Evolutionary conservation across 2,329 filamentous ascomycete species (phyloP).

Genomic region (Phymatotrichopsis omnivora): DNA sequence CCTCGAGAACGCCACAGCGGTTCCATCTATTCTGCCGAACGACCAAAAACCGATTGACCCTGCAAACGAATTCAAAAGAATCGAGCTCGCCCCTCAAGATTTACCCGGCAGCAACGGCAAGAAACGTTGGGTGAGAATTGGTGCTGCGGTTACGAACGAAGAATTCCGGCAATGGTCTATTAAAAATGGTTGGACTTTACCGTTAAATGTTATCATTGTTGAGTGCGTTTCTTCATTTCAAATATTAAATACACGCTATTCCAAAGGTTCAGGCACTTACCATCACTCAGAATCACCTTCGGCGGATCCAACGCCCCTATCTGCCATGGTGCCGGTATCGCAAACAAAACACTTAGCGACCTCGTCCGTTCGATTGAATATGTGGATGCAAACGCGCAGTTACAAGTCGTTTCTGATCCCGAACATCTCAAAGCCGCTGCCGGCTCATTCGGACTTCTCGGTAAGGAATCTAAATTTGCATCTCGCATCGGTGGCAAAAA

Average conservation of each 20-base stretch:
- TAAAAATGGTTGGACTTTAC: constrained; percentile 37
- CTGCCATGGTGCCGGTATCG: constrained; percentile 41
- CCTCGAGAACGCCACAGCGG: constrained; percentile 34
- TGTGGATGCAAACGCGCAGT: constrained; percentile 39
- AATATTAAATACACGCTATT: background rate
- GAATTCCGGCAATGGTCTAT: constrained; percentile 41
- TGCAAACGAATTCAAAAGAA: constrained; percentile 36
- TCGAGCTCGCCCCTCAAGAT: constrained; percentile 31
- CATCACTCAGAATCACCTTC: constrained; percentile 36
- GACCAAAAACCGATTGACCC: constrained; percentile 33
- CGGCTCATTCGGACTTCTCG: constrained; percentile 41
- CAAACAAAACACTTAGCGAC: constrained; percentile 40
- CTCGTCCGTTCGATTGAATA: constrained; percentile 41
- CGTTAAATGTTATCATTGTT: constrained; percentile 41
- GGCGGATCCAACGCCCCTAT: constrained; percentile 41
- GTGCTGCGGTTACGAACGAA: constrained; percentile 41
- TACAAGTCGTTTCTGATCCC: constrained; percentile 37
- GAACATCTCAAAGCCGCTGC: constrained; percentile 38
- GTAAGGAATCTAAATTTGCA: constrained; percentile 28
- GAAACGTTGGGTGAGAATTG: constrained; percentile 38
- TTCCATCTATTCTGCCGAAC: constrained; percentile 30
- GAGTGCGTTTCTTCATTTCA: constrained; percentile 33
- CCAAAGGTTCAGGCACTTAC: no score
- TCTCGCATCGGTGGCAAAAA: no score
- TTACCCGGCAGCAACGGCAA: constrained; percentile 29